Percentiles rank a stretch among this genome's conserved stretches.
These are phyloP conservation scores for Sphagnum fallax DNA, from an alignment of 228 moss, liverwort and hornwort genomes.

Conservation along the genomic window DNA sequence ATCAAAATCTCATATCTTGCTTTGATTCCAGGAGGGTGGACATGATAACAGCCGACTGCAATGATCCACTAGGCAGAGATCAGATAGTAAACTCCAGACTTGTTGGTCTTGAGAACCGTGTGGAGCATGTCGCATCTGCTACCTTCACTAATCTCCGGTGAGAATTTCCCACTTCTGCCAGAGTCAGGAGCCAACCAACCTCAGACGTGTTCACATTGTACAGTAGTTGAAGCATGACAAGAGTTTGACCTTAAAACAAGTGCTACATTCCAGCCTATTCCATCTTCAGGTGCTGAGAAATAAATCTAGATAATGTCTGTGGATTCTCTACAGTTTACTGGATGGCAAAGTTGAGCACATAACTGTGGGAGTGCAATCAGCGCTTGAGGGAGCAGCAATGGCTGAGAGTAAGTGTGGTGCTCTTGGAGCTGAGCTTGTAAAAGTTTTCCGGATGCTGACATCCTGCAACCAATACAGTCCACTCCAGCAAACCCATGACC, in stretches of 20 bases:
- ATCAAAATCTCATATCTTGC: not conserved
- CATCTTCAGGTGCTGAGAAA: no score
- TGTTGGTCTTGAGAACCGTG: conserved; percentile 53
- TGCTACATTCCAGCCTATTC: no score
- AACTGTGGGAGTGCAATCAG: conserved; percentile 41
- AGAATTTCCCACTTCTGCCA: not conserved
- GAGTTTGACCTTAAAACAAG: not conserved
- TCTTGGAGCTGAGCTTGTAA: conserved; percentile 71
- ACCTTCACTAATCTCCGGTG: conserved; percentile 84
- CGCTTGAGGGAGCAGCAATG: conserved; percentile 56
- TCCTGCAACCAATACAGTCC: conserved; percentile 28
- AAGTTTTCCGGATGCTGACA: conserved; percentile 53
- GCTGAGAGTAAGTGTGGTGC: conserved; percentile 66
- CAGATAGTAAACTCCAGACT: conserved; percentile 27
- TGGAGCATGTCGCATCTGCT: conserved; percentile 81
- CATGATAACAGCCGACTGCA: conserved; percentile 13
- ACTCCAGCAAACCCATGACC: conserved; percentile 5
- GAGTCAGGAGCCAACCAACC: no score
- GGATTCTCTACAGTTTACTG: conserved; percentile 39
- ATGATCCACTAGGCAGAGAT: conserved; percentile 12
- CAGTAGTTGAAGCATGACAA: not conserved
- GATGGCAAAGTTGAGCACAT: conserved; percentile 68
- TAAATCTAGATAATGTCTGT: not conserved
- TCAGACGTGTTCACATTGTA: no score
- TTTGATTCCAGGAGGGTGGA: conserved; percentile 32